Base-by-base conservation (phyloP, 371 early-diverging fungal species). In the Mucor piriformis region DNA sequence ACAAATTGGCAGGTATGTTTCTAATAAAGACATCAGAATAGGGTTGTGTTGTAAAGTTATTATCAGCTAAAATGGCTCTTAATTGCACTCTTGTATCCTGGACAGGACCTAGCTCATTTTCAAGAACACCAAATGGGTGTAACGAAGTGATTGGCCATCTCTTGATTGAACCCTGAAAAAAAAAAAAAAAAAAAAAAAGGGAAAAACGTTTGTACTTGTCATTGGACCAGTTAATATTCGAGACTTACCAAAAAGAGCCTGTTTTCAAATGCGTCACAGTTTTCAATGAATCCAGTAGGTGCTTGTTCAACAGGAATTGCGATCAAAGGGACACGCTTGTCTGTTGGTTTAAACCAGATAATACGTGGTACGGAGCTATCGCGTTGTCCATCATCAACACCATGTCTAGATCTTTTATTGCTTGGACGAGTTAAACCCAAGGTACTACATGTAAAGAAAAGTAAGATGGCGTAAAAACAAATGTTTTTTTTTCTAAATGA, bases 311-410 rank as follows among this genome's bases (percentile, higher is more conserved):
- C 73, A 1, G 90, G 87, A 34, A 95, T 86, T 16, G 86, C 81
- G 60, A 95, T 85, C 52, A 87, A 75, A 3, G 94, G 95, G 2
- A 90, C 83, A 5, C 92, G 86, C 54, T 84, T 83, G 66, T 93
- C 93, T 3, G 86, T 87, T 6, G 95, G 93, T 68, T 85, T 87
- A 72, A 94, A 93, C 93, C 93, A 94, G n/a, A 90, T 82, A 37
- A 87, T 84, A 24, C 83, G 69, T 2, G 83, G 81, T 13, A 64
- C 59, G 29, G 47, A 35, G 15, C 59, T 61, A 46, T 58, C 35
- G 15, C 59, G 29, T 59, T 38, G 63, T 3, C 48, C 50, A 18
- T 61, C 71, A 48, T 74, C 69, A 12, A 23, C 46, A 23, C 61
- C 67, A 44, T 57, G 61, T 53, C 66, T 73, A 25, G 69, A 54